Evolutionary conservation across 805 yeast species (phyloP).

Genomic region (Osmozyma mogii): DNA sequence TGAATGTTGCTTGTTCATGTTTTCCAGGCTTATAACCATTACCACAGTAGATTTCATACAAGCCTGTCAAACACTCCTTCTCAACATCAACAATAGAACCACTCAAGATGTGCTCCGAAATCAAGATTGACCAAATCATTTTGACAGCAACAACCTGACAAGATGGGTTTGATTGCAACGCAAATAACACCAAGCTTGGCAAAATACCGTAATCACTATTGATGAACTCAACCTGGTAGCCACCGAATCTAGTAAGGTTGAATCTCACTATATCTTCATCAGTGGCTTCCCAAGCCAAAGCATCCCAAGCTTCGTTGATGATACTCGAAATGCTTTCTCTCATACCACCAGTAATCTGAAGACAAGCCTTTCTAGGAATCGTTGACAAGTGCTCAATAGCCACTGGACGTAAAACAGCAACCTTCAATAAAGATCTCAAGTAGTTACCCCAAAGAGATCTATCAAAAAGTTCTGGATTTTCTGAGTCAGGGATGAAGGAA

Average conservation of each 20-base stretch:
- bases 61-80: slow-evolving; percentile 52
- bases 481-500: slow-evolving; percentile 45
- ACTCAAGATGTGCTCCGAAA: slow-evolving; percentile 55
- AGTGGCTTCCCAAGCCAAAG: slow-evolving; percentile 55
- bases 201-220: slow-evolving; percentile 50
- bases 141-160: slow-evolving; percentile 59
- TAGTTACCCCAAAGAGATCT: slow-evolving; percentile 63
- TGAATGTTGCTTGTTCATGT: slow-evolving; percentile 47
- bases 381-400: slow-evolving; percentile 63
- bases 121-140: slow-evolving; percentile 62
- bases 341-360: slow-evolving; percentile 53
- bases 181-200: slow-evolving; percentile 56
- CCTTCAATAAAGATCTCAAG: slow-evolving; percentile 45
- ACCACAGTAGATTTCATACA: slow-evolving; percentile 56
- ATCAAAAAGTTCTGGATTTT: slow-evolving; percentile 46
- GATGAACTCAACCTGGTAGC: slow-evolving; percentile 62
- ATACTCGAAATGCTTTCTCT: slow-evolving; percentile 51
- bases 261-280: slow-evolving; percentile 49
- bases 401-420: slow-evolving; percentile 61
- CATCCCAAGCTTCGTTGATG: slow-evolving; percentile 62
- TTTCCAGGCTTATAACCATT: slow-evolving; percentile 49
- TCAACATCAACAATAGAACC: slow-evolving; percentile 54
- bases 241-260: slow-evolving; percentile 56
- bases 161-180: slow-evolving; percentile 55
- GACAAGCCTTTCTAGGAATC: slow-evolving; percentile 66